Evolutionary conservation across 2,329 filamentous ascomycete species (phyloP).

Genomic region (Mycosphaerella sp.): DNA sequence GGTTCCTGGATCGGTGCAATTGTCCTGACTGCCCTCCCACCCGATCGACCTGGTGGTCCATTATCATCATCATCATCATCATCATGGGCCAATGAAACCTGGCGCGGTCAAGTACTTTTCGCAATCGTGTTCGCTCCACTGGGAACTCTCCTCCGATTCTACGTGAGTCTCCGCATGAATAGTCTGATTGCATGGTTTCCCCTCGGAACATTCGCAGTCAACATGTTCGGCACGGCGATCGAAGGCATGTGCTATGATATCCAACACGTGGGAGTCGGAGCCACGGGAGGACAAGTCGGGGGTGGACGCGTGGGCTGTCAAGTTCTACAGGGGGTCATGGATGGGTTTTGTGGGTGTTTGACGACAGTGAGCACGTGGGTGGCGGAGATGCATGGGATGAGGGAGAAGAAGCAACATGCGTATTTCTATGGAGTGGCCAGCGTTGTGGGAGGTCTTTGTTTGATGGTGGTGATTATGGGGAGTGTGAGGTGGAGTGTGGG

Average conservation of each 20-base stretch:
- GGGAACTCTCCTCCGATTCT: slow-evolving; percentile 71
- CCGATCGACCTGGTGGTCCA: slow-evolving; percentile 44
- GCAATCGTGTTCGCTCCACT: slow-evolving; percentile 75
- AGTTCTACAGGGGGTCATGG: slow-evolving; percentile 43
- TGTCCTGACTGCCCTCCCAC: slow-evolving; percentile 65
- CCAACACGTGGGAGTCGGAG: slow-evolving; percentile 52
- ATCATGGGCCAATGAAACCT: slow-evolving; percentile 48
- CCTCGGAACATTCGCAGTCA: slow-evolving; percentile 77
- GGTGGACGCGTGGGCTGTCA: slow-evolving; percentile 41
- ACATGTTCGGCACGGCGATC: slow-evolving; percentile 68
- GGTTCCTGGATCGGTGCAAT: slow-evolving; percentile 74
- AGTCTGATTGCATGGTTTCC: slow-evolving; percentile 62
- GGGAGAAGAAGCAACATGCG: slow-evolving; percentile 44
- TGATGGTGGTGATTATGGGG: slow-evolving; percentile 68
- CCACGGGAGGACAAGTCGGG: slow-evolving; percentile 36
- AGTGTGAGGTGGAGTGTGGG: slow-evolving; percentile 62
- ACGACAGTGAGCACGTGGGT: slow-evolving; percentile 48
- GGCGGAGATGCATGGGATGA: slow-evolving; percentile 38
- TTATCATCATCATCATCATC: slow-evolving; percentile 12
- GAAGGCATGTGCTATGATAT: slow-evolving; percentile 73
- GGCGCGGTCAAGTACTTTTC: slow-evolving; percentile 72
- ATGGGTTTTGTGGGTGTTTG: slow-evolving; percentile 45
- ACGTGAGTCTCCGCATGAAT: slow-evolving; percentile 66
- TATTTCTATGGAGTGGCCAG: slow-evolving; percentile 65
- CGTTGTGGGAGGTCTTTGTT: slow-evolving; percentile 51